Evolutionary conservation across 805 yeast genomes (phyloP).

Genomic region (Kuraishia piskuri): DNA sequence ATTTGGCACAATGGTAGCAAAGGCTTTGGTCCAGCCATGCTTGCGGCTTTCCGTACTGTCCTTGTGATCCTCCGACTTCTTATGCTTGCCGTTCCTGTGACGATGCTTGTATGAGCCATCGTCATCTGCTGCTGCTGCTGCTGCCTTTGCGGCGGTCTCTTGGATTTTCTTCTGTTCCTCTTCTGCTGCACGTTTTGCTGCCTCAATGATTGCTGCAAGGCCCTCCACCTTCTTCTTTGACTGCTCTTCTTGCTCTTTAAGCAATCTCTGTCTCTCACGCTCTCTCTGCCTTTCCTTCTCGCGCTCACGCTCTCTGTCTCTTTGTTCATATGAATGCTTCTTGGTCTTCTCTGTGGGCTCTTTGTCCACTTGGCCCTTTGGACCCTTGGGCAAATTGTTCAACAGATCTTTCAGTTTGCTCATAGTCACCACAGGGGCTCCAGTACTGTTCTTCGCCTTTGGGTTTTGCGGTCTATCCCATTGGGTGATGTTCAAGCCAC

Average conservation of each 20-base stretch:
- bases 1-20: conserved; percentile 78
- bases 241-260: conserved; percentile 23
- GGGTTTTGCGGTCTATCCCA: conserved; percentile 49
- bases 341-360: neutral
- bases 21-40: conserved; percentile 31
- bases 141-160: neutral
- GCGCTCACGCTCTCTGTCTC: conserved; percentile 13
- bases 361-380: conserved; percentile 3
- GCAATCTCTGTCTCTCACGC: conserved; percentile 19
- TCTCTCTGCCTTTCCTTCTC: conserved; percentile 22
- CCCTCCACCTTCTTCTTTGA: conserved; percentile 20
- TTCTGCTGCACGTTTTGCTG: conserved; percentile 23
- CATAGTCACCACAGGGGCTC: neutral
- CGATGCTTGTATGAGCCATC: neutral
- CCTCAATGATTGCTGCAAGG: conserved; percentile 19
- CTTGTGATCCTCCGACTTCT: neutral
- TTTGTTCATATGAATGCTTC: conserved; percentile 3
- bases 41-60: neutral
- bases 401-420: neutral
- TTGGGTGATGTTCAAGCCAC: conserved; percentile 34
- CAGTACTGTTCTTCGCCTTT: neutral
- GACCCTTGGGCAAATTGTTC: conserved; percentile 8
- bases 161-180: conserved; percentile 19
- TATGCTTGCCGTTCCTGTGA: neutral
- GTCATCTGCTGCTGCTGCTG: neutral